Base-by-base conservation (phyloP, 2,329 filamentous ascomycete species). In the Colletotrichum filicis region DNA sequence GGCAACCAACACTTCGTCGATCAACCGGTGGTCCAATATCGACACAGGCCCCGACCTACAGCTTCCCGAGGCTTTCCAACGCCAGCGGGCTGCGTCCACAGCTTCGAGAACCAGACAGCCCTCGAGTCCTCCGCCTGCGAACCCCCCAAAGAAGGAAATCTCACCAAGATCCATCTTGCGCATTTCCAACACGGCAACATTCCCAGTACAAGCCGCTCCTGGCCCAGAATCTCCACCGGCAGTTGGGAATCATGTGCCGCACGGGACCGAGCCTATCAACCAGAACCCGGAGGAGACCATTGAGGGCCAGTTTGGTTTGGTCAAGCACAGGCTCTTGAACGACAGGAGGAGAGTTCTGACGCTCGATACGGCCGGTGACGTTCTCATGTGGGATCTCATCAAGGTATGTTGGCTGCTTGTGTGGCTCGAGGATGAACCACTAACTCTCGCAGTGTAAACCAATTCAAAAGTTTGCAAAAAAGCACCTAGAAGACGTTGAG, bases 361-460 rank as follows among this genome's bases (percentile, higher is more conserved):
- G 0, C 86, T 98, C 65, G 97, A 99, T 82, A 98, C 97, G 2
- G 95, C 96, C 1, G 97, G 97, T 19, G 97, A 99, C 79, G 95
- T 98, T 3, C 86, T 98, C 59, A 85, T 99, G 75, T 99, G 97
- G 97, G 97, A 99, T 86, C 86, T 99, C 52, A 88, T 99, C 58
- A 91, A 93, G 86, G 94, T 95, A 84, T 75, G 86, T 78, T 9
- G 26, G 7, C 9, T 60, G 65, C 52, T 37, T 30, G 22, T 22
- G 30, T 7, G 28, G 11, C 24, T 3, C 8, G 12, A 24, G 28
- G 11, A 69, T 49, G 26, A 32, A 37, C 19, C n/a, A 67, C 75
- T 81, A 60, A 78, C 71, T 32, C 24, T 11, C 46, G 28, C 75
- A 97, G 92, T 98, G 97, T 80, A 89, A 93, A 79, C 95, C 95